These are phyloP conservation scores for Magnaporthales sp. DNA, from an alignment of 2,329 filamentous ascomycete genomes.

Conservation along the genomic window DNA sequence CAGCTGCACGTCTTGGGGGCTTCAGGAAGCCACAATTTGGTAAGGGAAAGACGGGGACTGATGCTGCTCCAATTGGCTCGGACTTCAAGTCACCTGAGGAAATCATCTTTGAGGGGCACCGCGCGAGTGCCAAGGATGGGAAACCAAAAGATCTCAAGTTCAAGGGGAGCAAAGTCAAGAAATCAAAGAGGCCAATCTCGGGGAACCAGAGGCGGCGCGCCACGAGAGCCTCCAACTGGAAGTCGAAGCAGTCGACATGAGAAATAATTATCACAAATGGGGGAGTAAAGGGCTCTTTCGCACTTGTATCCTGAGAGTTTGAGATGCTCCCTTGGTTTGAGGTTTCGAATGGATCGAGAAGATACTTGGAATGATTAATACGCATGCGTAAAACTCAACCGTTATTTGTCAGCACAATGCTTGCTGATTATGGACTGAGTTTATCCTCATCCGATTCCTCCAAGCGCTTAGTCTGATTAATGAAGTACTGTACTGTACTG, in stretches of 20 bases:
- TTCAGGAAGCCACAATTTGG: constrained; percentile 19
- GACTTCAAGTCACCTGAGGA: constrained; percentile 54
- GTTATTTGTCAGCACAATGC: neutral
- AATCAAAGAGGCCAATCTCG: constrained; percentile 31
- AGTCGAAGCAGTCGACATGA: constrained; percentile 6
- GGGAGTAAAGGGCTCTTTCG: neutral
- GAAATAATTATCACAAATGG: neutral
- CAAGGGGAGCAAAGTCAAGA: constrained; percentile 39
- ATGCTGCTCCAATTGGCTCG: neutral
- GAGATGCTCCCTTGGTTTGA: neutral
- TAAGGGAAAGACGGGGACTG: constrained; percentile 8
- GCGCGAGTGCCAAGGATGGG: constrained; percentile 59
- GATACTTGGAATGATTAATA: neutral
- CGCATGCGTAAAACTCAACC: neutral
- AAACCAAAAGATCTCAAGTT: constrained; percentile 54
- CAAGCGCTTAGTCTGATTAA: too few relatives aligned
- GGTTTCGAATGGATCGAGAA: neutral
- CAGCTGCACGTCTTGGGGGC: constrained; percentile 37
- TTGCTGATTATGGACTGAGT: neutral
- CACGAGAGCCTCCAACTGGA: constrained; percentile 12
- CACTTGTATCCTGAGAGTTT: neutral
- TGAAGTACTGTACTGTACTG: too few relatives aligned
- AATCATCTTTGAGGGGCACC: constrained; percentile 74
- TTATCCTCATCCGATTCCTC: neutral
- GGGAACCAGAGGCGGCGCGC: constrained; percentile 28